Evolutionary conservation across 495 filamentous ascomycete genomes (phyloP), one percentile per base, ranked within the genome.

Genomic region (Articulospora tetracladia): DNA sequence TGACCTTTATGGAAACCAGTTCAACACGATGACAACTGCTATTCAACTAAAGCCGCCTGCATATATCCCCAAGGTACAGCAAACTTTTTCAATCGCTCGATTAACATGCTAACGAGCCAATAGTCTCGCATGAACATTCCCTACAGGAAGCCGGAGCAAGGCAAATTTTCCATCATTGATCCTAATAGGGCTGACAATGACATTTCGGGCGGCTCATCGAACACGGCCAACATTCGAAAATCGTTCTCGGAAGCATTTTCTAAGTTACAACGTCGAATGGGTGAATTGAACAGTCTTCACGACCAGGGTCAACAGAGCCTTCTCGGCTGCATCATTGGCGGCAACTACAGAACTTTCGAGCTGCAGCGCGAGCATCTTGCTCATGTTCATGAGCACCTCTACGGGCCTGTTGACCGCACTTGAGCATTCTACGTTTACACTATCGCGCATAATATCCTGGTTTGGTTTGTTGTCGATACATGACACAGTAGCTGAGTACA

Each of bases 121-220:
- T 20, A 53, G 50, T 25, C 57, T 24, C 24, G 28, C 6, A 41
- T 27, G 23, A 27, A 17, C 20, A 44, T 44, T n/a, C 39, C 39
- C 3, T 44, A 44, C 15, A 44, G n/a, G 39, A 44, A 44, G n/a
- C 15, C 15, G 39, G 39, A n/a, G n/a, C 15, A 8, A 19, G 39
- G 76, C 26, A 70, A 80, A 15, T 75, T 97, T 7, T 85, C 81
- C 2, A 95, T 98, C 60, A 84, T 93, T 55, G 95, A 98, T 69
- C 94, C 94, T 0, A 96, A 98, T 68, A 86, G 88, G 54, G 72
- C 80, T 0, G 73, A 75, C 17, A 97, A 97, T 66, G 92, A 98
- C 63, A 92, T 98, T 15, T 83, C 93, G 1, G 89, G 90, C 13
- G 91, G 91, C 1, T 91, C 91, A 1, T 79, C 71, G 34, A 85